phyloP scores from a whole-genome alignment of 31 red algal genomes.

The Porphyra umbilicalis region DNA sequence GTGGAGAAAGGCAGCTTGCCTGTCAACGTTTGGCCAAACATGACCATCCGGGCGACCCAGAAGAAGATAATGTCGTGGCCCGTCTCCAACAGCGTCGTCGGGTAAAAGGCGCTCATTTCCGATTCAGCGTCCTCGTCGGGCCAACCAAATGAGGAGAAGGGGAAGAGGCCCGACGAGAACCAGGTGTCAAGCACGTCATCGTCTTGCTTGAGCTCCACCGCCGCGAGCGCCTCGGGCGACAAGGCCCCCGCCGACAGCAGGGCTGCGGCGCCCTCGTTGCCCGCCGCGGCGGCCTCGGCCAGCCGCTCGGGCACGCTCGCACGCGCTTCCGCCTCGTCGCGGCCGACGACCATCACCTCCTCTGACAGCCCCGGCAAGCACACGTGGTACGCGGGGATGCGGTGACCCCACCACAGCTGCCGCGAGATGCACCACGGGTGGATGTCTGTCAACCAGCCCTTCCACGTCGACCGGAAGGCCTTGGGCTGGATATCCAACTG shows the following conservation, averaged over 20 bases:
- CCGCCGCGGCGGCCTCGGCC: not conserved
- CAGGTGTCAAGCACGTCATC: slow-evolving; percentile 99
- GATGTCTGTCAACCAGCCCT: slow-evolving; percentile 86
- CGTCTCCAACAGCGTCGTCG: slow-evolving; percentile 88
- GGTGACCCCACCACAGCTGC: slow-evolving; percentile 99
- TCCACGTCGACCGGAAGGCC: slow-evolving; percentile 16
- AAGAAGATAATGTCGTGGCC: slow-evolving; percentile 99
- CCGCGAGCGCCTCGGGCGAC: slow-evolving; percentile 5
- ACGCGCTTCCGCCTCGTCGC: slow-evolving; percentile 77
- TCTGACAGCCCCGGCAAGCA: slow-evolving; percentile 8
- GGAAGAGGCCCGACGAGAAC: slow-evolving; percentile 99
- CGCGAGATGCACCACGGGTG: slow-evolving; percentile 95
- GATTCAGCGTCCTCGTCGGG: slow-evolving; percentile 56
- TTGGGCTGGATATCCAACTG: slow-evolving; percentile 12
- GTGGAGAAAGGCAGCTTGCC: slow-evolving; percentile 85
- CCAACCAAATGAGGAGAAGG: slow-evolving; percentile 97
- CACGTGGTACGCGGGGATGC: slow-evolving; percentile 87
- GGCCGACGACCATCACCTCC: slow-evolving; percentile 71
- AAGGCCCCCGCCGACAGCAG: not conserved
- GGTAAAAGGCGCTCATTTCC: slow-evolving; percentile 78
- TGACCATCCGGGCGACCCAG: slow-evolving; percentile 99
- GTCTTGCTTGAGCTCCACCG: slow-evolving; percentile 63
- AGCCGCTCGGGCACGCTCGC: slow-evolving; percentile 35
- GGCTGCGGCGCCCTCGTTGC: slow-evolving; percentile 1
- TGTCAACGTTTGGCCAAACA: slow-evolving; percentile 84